phyloP scores from a whole-genome alignment of 1,284 basidiomycete species.

The Somion occarium region DNA sequence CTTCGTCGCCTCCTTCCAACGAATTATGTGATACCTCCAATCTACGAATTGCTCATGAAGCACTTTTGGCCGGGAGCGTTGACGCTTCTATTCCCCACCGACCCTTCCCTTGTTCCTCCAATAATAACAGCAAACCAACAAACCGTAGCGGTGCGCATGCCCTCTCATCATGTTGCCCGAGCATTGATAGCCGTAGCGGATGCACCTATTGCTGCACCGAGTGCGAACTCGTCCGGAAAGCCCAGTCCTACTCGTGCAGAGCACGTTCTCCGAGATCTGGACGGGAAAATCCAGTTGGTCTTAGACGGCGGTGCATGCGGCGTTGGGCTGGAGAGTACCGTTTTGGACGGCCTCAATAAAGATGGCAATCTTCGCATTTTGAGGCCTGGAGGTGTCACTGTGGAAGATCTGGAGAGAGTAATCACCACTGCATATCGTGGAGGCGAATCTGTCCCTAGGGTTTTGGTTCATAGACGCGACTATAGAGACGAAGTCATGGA shows the following conservation, averaged over 20 bases:
- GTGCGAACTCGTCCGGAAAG: conserved; percentile 92
- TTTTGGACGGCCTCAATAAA: conserved; percentile 77
- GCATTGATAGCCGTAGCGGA: conserved; percentile 79
- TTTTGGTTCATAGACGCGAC: conserved; percentile 75
- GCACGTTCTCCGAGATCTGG: conserved; percentile 82
- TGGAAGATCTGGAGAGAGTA: conserved; percentile 77
- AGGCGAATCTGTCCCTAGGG: conserved; percentile 37
- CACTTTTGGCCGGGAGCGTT: conserved; percentile 96
- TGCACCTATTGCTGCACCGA: conserved; percentile 88
- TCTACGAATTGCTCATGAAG: conserved; percentile 72
- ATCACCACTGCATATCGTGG: conserved; percentile 41
- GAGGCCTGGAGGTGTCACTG: conserved; percentile 89
- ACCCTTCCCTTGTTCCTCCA: conserved; percentile 49
- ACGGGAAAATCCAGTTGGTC: conserved; percentile 72
- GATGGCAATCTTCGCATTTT: conserved; percentile 81
- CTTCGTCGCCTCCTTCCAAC: conserved; percentile 68
- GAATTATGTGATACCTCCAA: conserved; percentile 49
- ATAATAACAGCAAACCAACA: conserved; percentile 76
- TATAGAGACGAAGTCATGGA: conserved; percentile 64
- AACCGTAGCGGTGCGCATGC: conserved; percentile 93
- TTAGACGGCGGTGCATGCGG: conserved; percentile 91
- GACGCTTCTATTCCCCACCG: conserved; percentile 86
- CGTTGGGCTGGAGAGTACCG: conserved; percentile 94
- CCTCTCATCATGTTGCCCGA: conserved; percentile 88
- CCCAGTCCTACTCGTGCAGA: conserved; percentile 92